Percentiles rank a stretch among this genome's conserved stretches.
Conservation (phyloP, 2,329 filamentous ascomycete genomes). For the Pseudomassariella vexata region DNA sequence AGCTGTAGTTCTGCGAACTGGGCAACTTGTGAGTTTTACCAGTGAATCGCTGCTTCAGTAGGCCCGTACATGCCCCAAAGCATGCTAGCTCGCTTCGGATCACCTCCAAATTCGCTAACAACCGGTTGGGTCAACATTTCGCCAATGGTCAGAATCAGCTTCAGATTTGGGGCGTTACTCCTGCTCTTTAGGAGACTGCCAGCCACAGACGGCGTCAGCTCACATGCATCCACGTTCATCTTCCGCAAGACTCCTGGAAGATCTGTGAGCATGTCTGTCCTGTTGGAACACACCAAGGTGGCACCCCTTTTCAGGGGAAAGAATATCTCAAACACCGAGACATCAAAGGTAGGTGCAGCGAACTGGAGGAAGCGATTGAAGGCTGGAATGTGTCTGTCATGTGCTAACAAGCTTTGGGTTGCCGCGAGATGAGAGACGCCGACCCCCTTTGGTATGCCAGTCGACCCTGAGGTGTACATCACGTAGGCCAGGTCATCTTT, state of each 20-base stretch:
- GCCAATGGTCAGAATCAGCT: slow-evolving; percentile 76
- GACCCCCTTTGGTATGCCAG: slow-evolving; percentile 84
- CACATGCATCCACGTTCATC: slow-evolving; percentile 73
- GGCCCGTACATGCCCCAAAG: slow-evolving; percentile 93
- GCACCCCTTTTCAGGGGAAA: slow-evolving; percentile 71
- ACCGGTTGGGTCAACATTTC: slow-evolving; percentile 83
- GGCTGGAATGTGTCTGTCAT: slow-evolving; percentile 67
- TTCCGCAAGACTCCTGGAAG: slow-evolving; percentile 60
- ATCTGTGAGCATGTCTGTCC: slow-evolving; percentile 67
- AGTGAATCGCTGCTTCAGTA: slow-evolving; percentile 88
- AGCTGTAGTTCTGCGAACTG: too few species aligned
- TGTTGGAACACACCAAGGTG: slow-evolving; percentile 67
- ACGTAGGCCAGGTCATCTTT: slow-evolving; percentile 65
- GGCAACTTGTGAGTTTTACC: slow-evolving; percentile 29
- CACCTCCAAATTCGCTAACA: slow-evolving; percentile 71
- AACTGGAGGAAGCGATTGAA: slow-evolving; percentile 86
- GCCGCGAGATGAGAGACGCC: slow-evolving; percentile 73
- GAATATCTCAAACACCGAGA: slow-evolving; percentile 93
- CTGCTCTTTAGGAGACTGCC: slow-evolving; percentile 69
- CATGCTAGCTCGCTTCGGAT: slow-evolving; percentile 48
- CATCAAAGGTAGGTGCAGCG: slow-evolving; percentile 87
- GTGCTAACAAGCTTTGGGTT: slow-evolving; percentile 76
- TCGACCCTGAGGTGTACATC: slow-evolving; percentile 91
- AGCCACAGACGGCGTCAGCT: slow-evolving; percentile 84
- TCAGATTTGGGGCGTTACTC: slow-evolving; percentile 59